phyloP scores from a whole-genome alignment of 805 yeast genomes.

The Trichomonascus vanleenenianus region DNA sequence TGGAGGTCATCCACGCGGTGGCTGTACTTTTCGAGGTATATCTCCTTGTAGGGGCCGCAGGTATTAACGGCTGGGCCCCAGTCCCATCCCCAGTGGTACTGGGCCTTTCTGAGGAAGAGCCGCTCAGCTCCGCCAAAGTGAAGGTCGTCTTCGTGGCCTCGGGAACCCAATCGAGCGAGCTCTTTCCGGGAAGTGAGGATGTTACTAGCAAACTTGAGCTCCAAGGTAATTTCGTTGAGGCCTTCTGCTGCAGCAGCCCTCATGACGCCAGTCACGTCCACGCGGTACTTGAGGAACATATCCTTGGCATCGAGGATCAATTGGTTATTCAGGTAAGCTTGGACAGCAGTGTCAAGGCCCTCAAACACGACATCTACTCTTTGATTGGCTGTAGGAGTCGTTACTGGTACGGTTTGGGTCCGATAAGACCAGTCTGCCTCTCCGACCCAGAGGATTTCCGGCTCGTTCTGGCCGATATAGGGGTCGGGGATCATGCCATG shows the following conservation, averaged over 20 bases:
- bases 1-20: conserved; percentile 18
- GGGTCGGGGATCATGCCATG: conserved; percentile 39
- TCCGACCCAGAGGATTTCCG: conserved; percentile 41
- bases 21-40: conserved; percentile 24
- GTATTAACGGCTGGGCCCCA: conserved; percentile 42
- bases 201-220: conserved; percentile 12
- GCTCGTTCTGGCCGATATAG: conserved; percentile 36
- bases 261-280: conserved; percentile 1
- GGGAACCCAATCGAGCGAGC: conserved; percentile 6
- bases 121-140: conserved; percentile 38
- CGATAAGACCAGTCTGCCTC: conserved; percentile 41
- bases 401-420: conserved; percentile 7
- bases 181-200: conserved; percentile 6
- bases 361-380: conserved; percentile 12
- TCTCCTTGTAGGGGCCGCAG: conserved; percentile 39
- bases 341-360: conserved; percentile 16
- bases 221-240: background rate
- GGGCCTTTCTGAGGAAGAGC: conserved; percentile 41
- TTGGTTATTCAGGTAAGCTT: conserved; percentile 8
- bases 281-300: conserved; percentile 3
- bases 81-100: conserved; percentile 51
- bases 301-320: conserved; percentile 2
- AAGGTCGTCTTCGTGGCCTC: background rate
- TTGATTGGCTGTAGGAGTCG: conserved; percentile 1
- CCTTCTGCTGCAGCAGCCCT: background rate